These are phyloP conservation scores for Bolboschoenoplectus hybrid DNA, from an alignment of 202 grass and related monocot species.

Conservation along the genomic window DNA sequence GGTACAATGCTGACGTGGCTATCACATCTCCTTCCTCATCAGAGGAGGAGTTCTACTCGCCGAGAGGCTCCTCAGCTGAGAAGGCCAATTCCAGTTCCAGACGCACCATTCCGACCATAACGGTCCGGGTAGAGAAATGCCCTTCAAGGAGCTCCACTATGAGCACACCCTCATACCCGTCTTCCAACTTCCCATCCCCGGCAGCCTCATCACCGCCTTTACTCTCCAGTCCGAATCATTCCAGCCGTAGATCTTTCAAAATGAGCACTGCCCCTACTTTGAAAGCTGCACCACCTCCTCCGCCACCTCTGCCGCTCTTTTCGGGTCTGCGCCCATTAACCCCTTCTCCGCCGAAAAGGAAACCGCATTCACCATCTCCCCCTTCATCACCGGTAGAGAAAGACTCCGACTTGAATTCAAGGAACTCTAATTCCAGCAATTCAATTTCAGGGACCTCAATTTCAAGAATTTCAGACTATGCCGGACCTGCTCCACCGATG, in stretches of 20 bases:
- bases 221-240: constrained; percentile 72
- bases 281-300: constrained; percentile 53
- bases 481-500: constrained; percentile 42
- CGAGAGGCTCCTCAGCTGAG: constrained; percentile 49
- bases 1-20: constrained; percentile 40
- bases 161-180: constrained; percentile 83
- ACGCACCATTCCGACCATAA: constrained; percentile 46
- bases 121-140: constrained; percentile 46
- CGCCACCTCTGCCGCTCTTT: constrained; percentile 54
- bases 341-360: constrained; percentile 66
- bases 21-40: constrained; percentile 54
- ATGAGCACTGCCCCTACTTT: constrained; percentile 36
- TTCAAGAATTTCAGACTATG: constrained; percentile 27
- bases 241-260: constrained; percentile 71
- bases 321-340: constrained; percentile 57
- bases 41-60: constrained; percentile 84
- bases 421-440: constrained; percentile 48
- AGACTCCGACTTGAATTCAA: constrained; percentile 46
- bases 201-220: constrained; percentile 62
- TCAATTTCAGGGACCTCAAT: constrained; percentile 45
- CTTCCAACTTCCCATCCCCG: constrained; percentile 68
- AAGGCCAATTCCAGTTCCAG: constrained; percentile 46
- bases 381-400: constrained; percentile 63
- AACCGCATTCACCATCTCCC: constrained; percentile 61
- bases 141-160: constrained; percentile 63